Conservation (phyloP, 2,329 filamentous ascomycete species). For the Fusarium beomiforme region DNA sequence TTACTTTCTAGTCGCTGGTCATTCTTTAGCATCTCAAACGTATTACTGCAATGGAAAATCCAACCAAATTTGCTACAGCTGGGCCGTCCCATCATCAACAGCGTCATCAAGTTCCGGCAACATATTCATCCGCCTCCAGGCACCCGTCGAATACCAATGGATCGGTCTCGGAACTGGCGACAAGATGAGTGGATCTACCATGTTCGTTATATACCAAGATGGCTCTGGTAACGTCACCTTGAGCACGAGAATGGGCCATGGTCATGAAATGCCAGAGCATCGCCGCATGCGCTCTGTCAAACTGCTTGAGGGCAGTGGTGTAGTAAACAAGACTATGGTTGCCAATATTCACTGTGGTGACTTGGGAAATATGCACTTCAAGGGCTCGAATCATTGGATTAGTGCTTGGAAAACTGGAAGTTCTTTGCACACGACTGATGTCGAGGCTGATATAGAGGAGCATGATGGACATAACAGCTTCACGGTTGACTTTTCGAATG, state of each 20-base stretch:
- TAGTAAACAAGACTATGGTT: neutral
- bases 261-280: neutral
- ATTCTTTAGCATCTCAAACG: neutral
- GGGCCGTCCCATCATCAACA: neutral
- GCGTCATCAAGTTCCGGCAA: neutral
- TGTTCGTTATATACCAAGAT: neutral
- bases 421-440: neutral
- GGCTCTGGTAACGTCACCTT: neutral
- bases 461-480: neutral
- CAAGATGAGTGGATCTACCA: neutral
- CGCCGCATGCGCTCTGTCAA: neutral
- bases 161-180: neutral
- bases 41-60: neutral
- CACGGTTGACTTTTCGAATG: neutral
- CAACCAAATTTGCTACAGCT: neutral
- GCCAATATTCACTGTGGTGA: neutral
- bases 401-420: neutral
- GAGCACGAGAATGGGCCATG: neutral
- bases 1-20: neutral
- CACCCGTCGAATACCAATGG: neutral
- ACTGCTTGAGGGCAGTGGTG: neutral
- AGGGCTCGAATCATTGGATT: neutral
- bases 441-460: neutral
- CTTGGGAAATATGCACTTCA: neutral
- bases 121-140: neutral